Base-by-base conservation (phyloP, 2,329 filamentous ascomycete species). In the Phaeosphaeria sp. region DNA sequence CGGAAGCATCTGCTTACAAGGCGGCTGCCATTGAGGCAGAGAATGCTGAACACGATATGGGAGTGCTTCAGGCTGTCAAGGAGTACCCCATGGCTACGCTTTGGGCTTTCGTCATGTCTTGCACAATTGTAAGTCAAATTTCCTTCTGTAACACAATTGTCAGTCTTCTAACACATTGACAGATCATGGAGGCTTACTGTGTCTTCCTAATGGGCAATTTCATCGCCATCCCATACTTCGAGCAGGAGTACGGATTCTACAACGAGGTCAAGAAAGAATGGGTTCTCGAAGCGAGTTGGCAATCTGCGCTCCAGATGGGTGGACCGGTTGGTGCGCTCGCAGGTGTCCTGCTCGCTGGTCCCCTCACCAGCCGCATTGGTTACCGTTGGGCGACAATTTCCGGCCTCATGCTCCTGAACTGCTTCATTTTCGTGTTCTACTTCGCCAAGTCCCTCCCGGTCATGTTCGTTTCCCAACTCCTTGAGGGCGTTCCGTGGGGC, bases 111-210 rank as follows among this genome's bases (percentile, higher is more conserved):
- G 72, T 84, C 71, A 82, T 86, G 73, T 86, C 81, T 48, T 84
- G 71, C 76, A 84, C 81, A 21, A 86, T 86, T 75, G 83, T 86
- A 39, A 71, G 73, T 25, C 54, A 15, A 43, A 47, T 53, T 25
- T 39, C 46, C 36, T 56, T 13, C 25, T 51, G 71, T 49, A 64
- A 63, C 51, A 18, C 59, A n/a, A 24, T 17, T n/a, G n/a, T n/a
- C n/a, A 13, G 3, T 13, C 15, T 36, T 36, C 63, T 70, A 65
- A 71, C 43, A 30, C 20, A 9, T 46, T 57, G 0, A 44, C 68
- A 88, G 86, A 86, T 87, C 65, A 88, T 89, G 86, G 86, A 88
- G 71, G 84, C 86, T 4, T 89, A 87, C 79, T 81, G 81, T 71
- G 83, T 88, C 60, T 88, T 89, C 78, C 76, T 89, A 21, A 86